Base-by-base conservation (phyloP, 2,329 filamentous ascomycete species). In the Colletotrichum acutatum region DNA sequence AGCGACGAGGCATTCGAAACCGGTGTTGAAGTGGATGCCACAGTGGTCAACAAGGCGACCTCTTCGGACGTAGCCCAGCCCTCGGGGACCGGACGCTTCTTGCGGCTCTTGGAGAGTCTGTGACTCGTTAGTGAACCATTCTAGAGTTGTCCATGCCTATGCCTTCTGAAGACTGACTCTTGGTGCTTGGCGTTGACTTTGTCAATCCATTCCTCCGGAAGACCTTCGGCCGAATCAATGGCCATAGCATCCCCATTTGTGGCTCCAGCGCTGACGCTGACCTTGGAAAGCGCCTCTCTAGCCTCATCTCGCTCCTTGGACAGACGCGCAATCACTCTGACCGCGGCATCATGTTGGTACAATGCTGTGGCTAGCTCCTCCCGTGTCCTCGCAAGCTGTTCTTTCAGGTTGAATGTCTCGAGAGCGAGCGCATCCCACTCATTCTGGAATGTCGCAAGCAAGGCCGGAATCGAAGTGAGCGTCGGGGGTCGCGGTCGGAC, bases 341-440 rank as follows among this genome's bases (percentile, higher is more conserved):
- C 92, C n/a, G 97, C 97, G 2, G 97, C 96, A 87, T 99, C 97
- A 78, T 98, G 94, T 84, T 98, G 96, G 84, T 99, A 99, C 28
- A 99, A 88, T 0, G 97, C 94, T 1, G 95, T 97, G 69, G 95
- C 95, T 69, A 99, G 90, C 86, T 99, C 97, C 84, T 98, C 95
- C 76, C 96, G 89, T 54, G 95, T 97, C 81, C 97, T 94, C 64
- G 93, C 89, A 74, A 99, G 87, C 80, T 98, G 95, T 82, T 98
- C 94, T 84, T 94, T 93, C 73, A 98, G 86, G 77, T 94, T 97
- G 82, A 95, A 98, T 63, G 95, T 94, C 85, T 99, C 97, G 46
- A 98, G 87, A 14, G 96, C 94, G 57, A 98, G 86, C 9, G 95
- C 93, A 82, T 99, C 97, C 97, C 97, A 99, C 87, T 99, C 97